Base-by-base conservation (phyloP, 768 basidiomycete genomes). In the Bullera alba region DNA sequence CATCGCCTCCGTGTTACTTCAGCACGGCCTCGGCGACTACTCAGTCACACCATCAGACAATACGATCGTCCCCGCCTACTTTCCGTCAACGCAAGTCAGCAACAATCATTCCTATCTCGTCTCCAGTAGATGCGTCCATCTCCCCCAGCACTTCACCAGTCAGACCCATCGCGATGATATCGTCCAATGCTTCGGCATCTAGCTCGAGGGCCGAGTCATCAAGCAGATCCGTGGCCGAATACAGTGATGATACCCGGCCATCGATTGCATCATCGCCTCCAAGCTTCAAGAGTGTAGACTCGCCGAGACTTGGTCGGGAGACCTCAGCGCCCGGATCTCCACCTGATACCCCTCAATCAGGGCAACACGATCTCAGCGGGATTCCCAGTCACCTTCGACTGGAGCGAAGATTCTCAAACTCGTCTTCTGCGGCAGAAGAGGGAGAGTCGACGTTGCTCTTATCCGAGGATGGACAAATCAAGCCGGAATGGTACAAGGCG, bases 401-500 rank as follows among this genome's bases (percentile, higher is more conserved):
- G 35, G n/a, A 28, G 7, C 21, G 34, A 6, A 39, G 35, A 6
- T 26, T 22, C 14, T 49, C 49, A 5, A 42, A 34, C 19, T 32
- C 42, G 12, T 56, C 55, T 6, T 26, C 48, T 19, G 49, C 59
- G 21, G 61, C 61, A 12, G 65, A 67, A 46, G 61, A 61, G 44
- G 65, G 65, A 4, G 65, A 67, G 42, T 46, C 56, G 2, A 54
- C 50, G 0, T 55, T 59, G 3, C 42, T 63, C 1, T 34, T 62
- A n/a, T 21, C 45, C 2, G 49, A 22, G 10, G 46, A 54, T 19
- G 54, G 41, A 14, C 32, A 42, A 22, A 8, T 7, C 3, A 51
- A 39, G 22, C 23, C 10, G 23, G 65, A 61, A 58, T 70, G 68
- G 69, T 65, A 63, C 28, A 43, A 54, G 26, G 27, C 77, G 35